Percentiles rank a stretch among this genome's conserved stretches.
Conservation (phyloP, 2,329 filamentous ascomycete species). For the Diaporthe vaccinii region DNA sequence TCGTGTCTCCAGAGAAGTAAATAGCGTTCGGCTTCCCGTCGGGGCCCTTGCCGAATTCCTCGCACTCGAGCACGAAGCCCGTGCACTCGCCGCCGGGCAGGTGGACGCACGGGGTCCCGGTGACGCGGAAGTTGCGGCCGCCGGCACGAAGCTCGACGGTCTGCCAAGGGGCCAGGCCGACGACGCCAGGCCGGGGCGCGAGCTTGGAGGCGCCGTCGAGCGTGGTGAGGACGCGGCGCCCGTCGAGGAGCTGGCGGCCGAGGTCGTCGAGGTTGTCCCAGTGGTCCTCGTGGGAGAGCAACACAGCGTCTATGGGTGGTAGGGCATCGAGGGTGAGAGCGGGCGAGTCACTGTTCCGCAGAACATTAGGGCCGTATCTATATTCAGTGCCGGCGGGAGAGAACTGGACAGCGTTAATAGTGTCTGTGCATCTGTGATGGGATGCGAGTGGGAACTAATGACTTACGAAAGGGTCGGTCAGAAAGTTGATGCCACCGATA, state of each 20-base stretch:
- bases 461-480: conserved; percentile 12
- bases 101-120: conserved; percentile 59
- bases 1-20: conserved; percentile 64
- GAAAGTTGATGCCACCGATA: conserved; percentile 6
- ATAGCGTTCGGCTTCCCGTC: conserved; percentile 59
- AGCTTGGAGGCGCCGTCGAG: conserved; percentile 59
- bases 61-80: conserved; percentile 57
- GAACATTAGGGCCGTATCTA: conserved; percentile 45
- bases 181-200: conserved; percentile 56
- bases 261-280: conserved; percentile 62
- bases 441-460: too few relatives aligned
- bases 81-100: conserved; percentile 59
- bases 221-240: conserved; percentile 61
- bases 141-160: neutral
- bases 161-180: conserved; percentile 49
- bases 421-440: neutral
- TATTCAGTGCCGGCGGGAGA: conserved; percentile 54
- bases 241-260: conserved; percentile 60
- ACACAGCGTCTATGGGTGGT: conserved; percentile 61
- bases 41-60: conserved; percentile 52
- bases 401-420: conserved; percentile 46
- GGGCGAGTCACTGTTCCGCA: conserved; percentile 51
- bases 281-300: conserved; percentile 66
- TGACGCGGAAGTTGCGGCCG: conserved; percentile 52
- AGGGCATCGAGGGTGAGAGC: conserved; percentile 54